phyloP scores from a whole-genome alignment of 2,329 filamentous ascomycete species.

The Phyllosticta ampelicida region DNA sequence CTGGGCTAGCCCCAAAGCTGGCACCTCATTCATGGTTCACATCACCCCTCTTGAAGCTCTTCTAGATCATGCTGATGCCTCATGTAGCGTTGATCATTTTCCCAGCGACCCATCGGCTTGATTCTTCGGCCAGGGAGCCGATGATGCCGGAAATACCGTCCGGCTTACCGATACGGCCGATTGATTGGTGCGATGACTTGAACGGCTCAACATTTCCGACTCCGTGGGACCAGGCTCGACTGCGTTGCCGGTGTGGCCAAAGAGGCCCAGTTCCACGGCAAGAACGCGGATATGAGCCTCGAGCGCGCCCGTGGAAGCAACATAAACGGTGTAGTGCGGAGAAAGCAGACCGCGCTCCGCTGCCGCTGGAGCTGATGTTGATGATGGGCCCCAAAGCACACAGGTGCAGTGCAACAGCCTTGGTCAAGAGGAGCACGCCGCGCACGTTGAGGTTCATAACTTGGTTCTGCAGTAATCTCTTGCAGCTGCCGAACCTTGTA shows the following conservation, averaged over 20 bases:
- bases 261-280: slow-evolving; percentile 46
- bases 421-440: slow-evolving; percentile 43
- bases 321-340: slow-evolving; percentile 40
- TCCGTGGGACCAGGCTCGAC: slow-evolving; percentile 50
- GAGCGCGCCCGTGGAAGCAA: slow-evolving; percentile 48
- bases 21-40: background rate
- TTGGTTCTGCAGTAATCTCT: slow-evolving; percentile 35
- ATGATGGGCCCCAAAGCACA: slow-evolving; percentile 41
- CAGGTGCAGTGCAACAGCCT: slow-evolving; percentile 44
- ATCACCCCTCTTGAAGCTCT: background rate
- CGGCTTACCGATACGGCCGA: slow-evolving; percentile 40
- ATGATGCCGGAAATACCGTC: slow-evolving; percentile 49
- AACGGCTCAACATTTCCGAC: slow-evolving; percentile 49
- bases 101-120: slow-evolving; percentile 35
- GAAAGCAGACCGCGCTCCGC: slow-evolving; percentile 42
- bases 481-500: slow-evolving; percentile 16
- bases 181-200: no score
- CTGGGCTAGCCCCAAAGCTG: background rate
- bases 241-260: slow-evolving; percentile 51
- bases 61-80: slow-evolving; percentile 18
- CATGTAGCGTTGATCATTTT: slow-evolving; percentile 48
- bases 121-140: slow-evolving; percentile 42
- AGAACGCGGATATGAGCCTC: slow-evolving; percentile 50
- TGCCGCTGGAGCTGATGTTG: slow-evolving; percentile 48
- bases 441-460: slow-evolving; percentile 50